These are phyloP conservation scores for Meripilus lineatus DNA, from an alignment of 1,284 basidiomycete species.

Conservation along the genomic window DNA sequence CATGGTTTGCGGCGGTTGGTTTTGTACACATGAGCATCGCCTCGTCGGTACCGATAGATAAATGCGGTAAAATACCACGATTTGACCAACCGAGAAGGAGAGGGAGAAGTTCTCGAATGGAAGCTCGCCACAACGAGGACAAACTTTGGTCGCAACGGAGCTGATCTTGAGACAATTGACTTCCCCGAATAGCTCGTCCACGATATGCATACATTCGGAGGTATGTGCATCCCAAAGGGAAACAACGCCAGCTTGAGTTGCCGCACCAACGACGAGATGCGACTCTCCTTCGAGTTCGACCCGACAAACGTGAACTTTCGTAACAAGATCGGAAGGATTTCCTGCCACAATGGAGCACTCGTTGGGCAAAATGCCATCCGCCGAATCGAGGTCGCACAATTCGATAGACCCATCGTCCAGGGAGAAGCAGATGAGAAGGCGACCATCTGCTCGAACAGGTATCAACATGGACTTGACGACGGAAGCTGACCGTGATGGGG, in stretches of 20 bases:
- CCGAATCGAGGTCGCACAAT: conserved; percentile 45
- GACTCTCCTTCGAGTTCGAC: conserved; percentile 44
- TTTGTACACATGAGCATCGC: conserved; percentile 60
- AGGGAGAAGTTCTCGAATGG: conserved; percentile 59
- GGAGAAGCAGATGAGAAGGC: conserved; percentile 51
- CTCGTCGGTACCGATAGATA: conserved; percentile 55
- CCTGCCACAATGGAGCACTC: conserved; percentile 53
- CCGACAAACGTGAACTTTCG: conserved; percentile 46
- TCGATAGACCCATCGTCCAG: conserved; percentile 63
- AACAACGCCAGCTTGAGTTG: conserved; percentile 62
- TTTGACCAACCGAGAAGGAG: conserved; percentile 56
- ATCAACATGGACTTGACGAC: conserved; percentile 47
- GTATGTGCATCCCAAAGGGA: conserved; percentile 66
- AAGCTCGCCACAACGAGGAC: conserved; percentile 62
- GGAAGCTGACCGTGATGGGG: conserved; percentile 38
- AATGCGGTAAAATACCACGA: conserved; percentile 56
- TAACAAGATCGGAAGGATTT: conserved; percentile 47
- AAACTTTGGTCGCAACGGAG: conserved; percentile 45
- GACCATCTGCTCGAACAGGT: conserved; percentile 38
- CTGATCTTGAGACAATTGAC: conserved; percentile 51
- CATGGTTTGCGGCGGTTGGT: conserved; percentile 34
- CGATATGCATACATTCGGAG: conserved; percentile 52
- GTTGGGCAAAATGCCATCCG: conserved; percentile 32
- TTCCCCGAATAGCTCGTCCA: conserved; percentile 53
- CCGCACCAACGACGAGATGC: conserved; percentile 53